Conservation (phyloP, 2,329 filamentous ascomycete species). For the Penicillium hesseltinei region DNA sequence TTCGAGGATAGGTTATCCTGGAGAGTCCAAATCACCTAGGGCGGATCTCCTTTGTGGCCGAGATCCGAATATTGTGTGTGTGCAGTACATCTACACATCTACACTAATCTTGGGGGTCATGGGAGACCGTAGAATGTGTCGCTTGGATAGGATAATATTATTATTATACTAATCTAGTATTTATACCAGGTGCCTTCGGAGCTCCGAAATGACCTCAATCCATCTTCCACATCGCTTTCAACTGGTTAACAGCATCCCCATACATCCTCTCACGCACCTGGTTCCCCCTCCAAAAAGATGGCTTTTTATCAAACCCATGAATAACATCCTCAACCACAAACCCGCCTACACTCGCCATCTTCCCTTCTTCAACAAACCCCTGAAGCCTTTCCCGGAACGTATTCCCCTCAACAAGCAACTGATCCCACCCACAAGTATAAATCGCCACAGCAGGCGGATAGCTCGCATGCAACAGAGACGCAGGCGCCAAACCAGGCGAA, state of each 20-base stretch:
- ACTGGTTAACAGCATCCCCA: conserved; percentile 17
- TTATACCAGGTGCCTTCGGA: not conserved
- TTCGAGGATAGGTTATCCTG: too few relatives aligned
- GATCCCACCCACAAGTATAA: conserved; percentile 26
- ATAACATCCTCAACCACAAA: conserved; percentile 15
- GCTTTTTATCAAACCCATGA: conserved; percentile 27
- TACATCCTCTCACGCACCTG: conserved; percentile 17
- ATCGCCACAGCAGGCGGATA: conserved; percentile 18
- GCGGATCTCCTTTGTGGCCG: too few relatives aligned
- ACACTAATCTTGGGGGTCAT: too few relatives aligned
- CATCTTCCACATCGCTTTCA: conserved; percentile 19
- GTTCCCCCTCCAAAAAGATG: conserved; percentile 17
- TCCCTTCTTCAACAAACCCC: conserved; percentile 11
- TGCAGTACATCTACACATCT: too few relatives aligned
- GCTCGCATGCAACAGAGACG: conserved; percentile 6
- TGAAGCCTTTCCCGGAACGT: conserved; percentile 17
- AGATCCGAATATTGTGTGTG: too few relatives aligned
- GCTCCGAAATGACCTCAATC: not conserved
- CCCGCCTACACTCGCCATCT: conserved; percentile 16
- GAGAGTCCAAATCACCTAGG: too few relatives aligned
- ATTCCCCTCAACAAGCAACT: conserved; percentile 22
- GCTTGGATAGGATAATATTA: too few relatives aligned
- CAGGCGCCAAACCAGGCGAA: conserved; percentile 18
- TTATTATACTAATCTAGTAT: too few relatives aligned
- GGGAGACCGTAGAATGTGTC: too few relatives aligned